Percentiles rank a stretch among this genome's conserved stretches.
Evolutionary conservation across 257 asterid species (phyloP).

Genomic region (Scutellaria baicalensis): DNA sequence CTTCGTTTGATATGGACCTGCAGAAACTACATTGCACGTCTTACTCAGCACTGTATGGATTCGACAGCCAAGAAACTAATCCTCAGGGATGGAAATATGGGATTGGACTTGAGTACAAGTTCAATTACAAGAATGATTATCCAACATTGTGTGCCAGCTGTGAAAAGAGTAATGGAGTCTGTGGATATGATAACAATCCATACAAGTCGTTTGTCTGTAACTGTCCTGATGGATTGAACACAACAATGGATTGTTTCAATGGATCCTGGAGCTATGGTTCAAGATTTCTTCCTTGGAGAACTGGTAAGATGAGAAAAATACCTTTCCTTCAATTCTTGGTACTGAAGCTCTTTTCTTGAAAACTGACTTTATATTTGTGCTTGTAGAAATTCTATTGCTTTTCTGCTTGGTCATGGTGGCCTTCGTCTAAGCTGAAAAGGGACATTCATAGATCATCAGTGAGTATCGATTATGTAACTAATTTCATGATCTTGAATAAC

Average conservation of each 20-base stretch:
- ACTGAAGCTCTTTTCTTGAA: not conserved
- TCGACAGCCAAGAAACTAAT: conserved; percentile 40
- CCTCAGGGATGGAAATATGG: conserved; percentile 74
- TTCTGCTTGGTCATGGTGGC: conserved; percentile 24
- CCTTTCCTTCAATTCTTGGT: not conserved
- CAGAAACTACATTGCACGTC: conserved; percentile 50
- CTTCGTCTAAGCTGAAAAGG: conserved; percentile 22
- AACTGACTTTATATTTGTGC: not conserved
- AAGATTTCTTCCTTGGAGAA: conserved; percentile 28
- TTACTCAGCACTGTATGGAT: conserved; percentile 63
- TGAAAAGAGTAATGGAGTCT: conserved; percentile 76
- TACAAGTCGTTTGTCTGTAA: conserved; percentile 48
- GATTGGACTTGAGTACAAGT: conserved; percentile 64
- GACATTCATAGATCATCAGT: not conserved
- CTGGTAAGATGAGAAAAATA: conserved; percentile 18
- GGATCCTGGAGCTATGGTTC: conserved; percentile 47
- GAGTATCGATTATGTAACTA: not conserved
- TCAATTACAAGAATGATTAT: conserved; percentile 60
- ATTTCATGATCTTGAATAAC: conserved; percentile 10
- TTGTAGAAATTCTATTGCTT: conserved; percentile 37
- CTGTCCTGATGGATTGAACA: conserved; percentile 68
- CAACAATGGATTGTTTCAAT: conserved; percentile 50
- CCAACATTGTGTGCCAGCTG: conserved; percentile 61
- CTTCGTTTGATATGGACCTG: conserved; percentile 69
- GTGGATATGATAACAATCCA: conserved; percentile 44